Evolutionary conservation across 495 filamentous ascomycete species (phyloP).

Genomic region (Eremomyces bilateralis): DNA sequence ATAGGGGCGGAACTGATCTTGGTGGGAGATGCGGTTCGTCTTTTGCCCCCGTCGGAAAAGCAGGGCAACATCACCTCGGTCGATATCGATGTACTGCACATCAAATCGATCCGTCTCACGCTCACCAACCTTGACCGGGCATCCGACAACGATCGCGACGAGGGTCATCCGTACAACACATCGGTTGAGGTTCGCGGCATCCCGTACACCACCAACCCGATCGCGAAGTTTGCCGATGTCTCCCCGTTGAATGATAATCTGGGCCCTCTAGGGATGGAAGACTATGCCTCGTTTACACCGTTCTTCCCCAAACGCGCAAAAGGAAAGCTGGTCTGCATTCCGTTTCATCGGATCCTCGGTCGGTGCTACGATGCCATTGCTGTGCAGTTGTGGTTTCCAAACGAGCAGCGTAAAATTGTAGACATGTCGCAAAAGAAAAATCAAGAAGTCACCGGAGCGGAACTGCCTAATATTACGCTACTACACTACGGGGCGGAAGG

Average conservation of each 20-base stretch:
- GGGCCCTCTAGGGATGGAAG: neutral
- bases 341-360: constrained; percentile 29
- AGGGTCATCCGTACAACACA: constrained; percentile 23
- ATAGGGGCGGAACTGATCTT: constrained; percentile 32
- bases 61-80: constrained; percentile 1
- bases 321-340: constrained; percentile 21
- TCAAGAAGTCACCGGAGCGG: no score
- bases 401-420: no score
- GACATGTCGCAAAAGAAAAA: no score
- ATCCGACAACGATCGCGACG: constrained; percentile 24
- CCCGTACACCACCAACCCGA: constrained; percentile 7
- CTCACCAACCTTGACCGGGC: constrained; percentile 20
- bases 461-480: neutral
- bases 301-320: constrained; percentile 28
- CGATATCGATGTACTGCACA: constrained; percentile 30
- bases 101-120: constrained; percentile 26
- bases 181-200: constrained; percentile 25
- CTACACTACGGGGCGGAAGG: constrained; percentile 14
- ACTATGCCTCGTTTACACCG: constrained; percentile 19
- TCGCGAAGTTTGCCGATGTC: neutral
- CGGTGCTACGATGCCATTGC: constrained; percentile 32
- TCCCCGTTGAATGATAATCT: neutral
- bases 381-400: constrained; percentile 23
- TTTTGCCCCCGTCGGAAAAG: constrained; percentile 20
- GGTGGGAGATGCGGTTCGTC: constrained; percentile 30